Conservation (phyloP, 495 filamentous ascomycete genomes). For the Lophiostoma macrostomum region DNA sequence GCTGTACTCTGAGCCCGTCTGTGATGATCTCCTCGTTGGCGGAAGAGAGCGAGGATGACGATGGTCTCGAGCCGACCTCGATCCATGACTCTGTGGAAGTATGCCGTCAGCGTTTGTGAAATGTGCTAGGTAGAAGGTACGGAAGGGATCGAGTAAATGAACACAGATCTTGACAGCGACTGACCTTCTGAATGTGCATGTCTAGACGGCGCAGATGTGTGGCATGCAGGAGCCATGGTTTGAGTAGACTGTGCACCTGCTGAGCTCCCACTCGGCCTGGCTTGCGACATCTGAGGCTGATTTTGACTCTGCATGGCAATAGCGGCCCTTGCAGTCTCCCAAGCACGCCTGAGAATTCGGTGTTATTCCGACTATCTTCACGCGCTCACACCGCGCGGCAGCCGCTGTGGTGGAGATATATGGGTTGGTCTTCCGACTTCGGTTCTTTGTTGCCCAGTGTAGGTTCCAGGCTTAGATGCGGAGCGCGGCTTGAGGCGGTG, state of each 20-base stretch:
- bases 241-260: constrained; percentile 3
- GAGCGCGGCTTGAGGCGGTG: neutral
- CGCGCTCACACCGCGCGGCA: too few relatives aligned
- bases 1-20: constrained; percentile 74
- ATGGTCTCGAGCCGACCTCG: constrained; percentile 89
- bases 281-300: neutral
- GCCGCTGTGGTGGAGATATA: neutral
- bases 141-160: neutral
- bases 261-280: constrained; percentile 6
- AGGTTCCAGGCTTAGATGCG: neutral
- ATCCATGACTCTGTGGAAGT: constrained; percentile 99
- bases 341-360: too few relatives aligned
- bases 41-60: constrained; percentile 86
- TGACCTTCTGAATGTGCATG: constrained; percentile 25
- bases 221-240: constrained; percentile 1
- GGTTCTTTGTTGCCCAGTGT: constrained; percentile 12
- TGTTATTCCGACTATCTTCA: too few relatives aligned
- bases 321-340: neutral
- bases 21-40: constrained; percentile 81
- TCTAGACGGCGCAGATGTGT: constrained; percentile 6
- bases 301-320: constrained; percentile 17
- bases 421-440: constrained; percentile 13
- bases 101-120: too few relatives aligned
- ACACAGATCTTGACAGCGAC: neutral
- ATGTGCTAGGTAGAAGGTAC: neutral